These are phyloP conservation scores for Calonectria crousiana DNA, from an alignment of 2,329 filamentous ascomycete species.

Conservation along the genomic window DNA sequence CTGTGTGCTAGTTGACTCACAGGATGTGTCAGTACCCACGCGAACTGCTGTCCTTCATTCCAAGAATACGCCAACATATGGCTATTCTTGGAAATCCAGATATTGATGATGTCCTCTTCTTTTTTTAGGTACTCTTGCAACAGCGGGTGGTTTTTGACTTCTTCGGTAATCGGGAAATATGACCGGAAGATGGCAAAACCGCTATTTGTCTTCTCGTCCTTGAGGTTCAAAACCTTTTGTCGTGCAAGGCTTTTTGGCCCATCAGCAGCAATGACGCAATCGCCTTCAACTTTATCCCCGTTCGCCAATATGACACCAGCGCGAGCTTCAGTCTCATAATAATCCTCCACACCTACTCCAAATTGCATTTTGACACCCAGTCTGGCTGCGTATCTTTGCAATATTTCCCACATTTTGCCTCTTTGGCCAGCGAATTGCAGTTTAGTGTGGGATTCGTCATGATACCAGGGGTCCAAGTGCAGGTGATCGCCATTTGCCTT, in stretches of 20 bases:
- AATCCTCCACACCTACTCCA: neutral
- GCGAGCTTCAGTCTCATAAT: neutral
- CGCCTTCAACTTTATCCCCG: neutral
- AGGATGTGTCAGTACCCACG: neutral
- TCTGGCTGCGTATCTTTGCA: neutral
- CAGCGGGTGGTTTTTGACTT: neutral
- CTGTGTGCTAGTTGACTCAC: neutral
- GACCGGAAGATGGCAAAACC: neutral
- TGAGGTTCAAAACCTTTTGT: neutral
- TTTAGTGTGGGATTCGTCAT: neutral
- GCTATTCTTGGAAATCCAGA: neutral
- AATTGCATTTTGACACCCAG: neutral
- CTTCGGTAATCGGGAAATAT: neutral
- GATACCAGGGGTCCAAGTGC: constrained; percentile 1
- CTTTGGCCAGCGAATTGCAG: neutral
- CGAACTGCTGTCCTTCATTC: neutral
- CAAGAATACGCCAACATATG: constrained; percentile 3
- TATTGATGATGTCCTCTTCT: neutral
- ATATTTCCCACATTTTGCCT: neutral
- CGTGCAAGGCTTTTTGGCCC: neutral
- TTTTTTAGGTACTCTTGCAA: neutral
- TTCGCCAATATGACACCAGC: neutral
- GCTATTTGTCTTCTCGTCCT: constrained; percentile 2
- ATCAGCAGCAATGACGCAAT: neutral
- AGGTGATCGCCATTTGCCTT: neutral